phyloP scores from a whole-genome alignment of 2,329 filamentous ascomycete species.

The Balansia obtecta region DNA sequence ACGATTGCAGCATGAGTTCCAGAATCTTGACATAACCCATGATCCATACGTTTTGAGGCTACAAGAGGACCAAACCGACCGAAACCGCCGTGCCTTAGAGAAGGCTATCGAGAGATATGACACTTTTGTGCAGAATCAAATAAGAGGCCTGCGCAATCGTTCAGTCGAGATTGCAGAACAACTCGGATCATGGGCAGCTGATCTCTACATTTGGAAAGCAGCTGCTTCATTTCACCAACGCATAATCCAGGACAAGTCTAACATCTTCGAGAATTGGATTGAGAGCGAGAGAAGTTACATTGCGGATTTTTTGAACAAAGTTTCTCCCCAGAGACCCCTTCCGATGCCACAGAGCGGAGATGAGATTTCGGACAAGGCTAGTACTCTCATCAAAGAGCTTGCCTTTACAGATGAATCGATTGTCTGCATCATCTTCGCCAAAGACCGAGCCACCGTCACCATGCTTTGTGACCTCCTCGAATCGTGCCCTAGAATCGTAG shows the following conservation, averaged over 20 bases:
- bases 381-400: slow-evolving; percentile 39
- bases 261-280: slow-evolving; percentile 28
- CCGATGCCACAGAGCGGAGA: slow-evolving; percentile 6
- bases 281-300: slow-evolving; percentile 45
- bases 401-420: slow-evolving; percentile 27
- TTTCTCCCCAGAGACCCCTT: slow-evolving; percentile 13
- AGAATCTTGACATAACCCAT: slow-evolving; percentile 37
- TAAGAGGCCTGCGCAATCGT: slow-evolving; percentile 41
- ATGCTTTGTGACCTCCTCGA: slow-evolving; percentile 47
- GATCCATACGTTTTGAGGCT: slow-evolving; percentile 50
- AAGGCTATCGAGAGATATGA: slow-evolving; percentile 29
- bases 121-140: slow-evolving; percentile 41
- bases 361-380: slow-evolving; percentile 45
- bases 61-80: slow-evolving; percentile 25
- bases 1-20: slow-evolving; percentile 29
- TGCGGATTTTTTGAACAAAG: slow-evolving; percentile 27
- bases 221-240: slow-evolving; percentile 23
- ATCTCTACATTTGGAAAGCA: slow-evolving; percentile 48
- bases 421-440: slow-evolving; percentile 55
- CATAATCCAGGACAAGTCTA: slow-evolving; percentile 7
- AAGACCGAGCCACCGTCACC: slow-evolving; percentile 47
- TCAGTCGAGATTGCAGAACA: slow-evolving; percentile 38
- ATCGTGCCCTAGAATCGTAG: slow-evolving; percentile 32
- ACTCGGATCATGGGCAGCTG: slow-evolving; percentile 56
- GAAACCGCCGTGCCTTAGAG: slow-evolving; percentile 24